Percentiles rank a stretch among this genome's conserved stretches.
Evolutionary conservation across 75 land plant species (phyloP).

Genomic region (Selaginella moellendorffii): DNA sequence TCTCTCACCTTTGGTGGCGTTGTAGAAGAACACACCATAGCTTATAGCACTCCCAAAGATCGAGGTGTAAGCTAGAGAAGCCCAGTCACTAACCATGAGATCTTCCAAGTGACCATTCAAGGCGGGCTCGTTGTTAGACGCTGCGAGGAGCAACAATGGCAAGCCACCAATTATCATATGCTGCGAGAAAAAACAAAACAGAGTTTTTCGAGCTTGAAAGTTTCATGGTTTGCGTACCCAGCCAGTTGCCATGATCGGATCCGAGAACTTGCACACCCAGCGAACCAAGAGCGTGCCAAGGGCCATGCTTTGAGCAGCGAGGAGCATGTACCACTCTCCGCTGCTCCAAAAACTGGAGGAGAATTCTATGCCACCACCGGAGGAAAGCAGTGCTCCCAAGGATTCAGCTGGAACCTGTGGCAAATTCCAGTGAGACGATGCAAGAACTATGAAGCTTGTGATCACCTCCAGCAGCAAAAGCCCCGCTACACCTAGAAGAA

Average conservation of each 20-base stretch:
- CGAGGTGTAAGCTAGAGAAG: conserved; percentile 74
- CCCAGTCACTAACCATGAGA: conserved; percentile 41
- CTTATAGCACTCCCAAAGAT: conserved; percentile 96
- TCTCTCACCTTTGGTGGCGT: conserved; percentile 99
- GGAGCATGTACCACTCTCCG: conserved; percentile 99
- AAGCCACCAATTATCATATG: conserved; percentile 95
- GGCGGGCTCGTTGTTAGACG: conserved; percentile 67
- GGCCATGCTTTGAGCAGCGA: conserved; percentile 99
- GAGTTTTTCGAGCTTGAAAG: neutral
- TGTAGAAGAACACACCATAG: conserved; percentile 93
- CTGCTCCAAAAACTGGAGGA: conserved; percentile 50
- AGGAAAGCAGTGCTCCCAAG: neutral
- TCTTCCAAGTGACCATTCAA: conserved; percentile 46
- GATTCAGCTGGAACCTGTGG: neutral
- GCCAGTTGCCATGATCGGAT: conserved; percentile 99
- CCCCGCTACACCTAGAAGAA: conserved; percentile 70
- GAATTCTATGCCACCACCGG: neutral
- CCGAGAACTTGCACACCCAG: conserved; percentile 87
- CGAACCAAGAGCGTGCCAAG: conserved; percentile 94
- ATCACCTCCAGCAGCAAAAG: conserved; percentile 80
- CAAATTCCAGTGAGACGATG: neutral
- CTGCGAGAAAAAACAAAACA: conserved; percentile 42
- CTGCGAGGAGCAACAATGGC: conserved; percentile 50
- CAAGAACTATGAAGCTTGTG: neutral
- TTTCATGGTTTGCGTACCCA: conserved; percentile 23